Evolutionary conservation across 1,284 basidiomycete species (phyloP).

Genomic region (Trichosporon coremiiforme): DNA sequence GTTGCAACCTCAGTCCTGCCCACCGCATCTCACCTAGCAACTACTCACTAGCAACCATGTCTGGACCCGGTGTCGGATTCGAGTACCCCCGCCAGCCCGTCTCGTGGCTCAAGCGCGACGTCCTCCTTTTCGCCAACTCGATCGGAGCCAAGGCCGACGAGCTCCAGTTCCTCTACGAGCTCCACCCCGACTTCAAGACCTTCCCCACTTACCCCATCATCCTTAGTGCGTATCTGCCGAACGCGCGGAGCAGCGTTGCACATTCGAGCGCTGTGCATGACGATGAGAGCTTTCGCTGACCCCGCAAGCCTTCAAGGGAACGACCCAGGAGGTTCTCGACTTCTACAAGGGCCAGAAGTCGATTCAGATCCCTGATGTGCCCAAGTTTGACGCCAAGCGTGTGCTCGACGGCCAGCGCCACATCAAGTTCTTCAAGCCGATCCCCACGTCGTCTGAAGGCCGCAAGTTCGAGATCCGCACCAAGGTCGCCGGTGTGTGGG

Average conservation of each 20-base stretch:
- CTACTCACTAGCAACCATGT: conserved; percentile 14
- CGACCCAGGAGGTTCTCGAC: conserved; percentile 30
- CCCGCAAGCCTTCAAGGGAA: conserved; percentile 30
- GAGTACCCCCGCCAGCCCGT: conserved; percentile 27
- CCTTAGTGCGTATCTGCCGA: conserved; percentile 23
- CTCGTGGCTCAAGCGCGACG: conserved; percentile 31
- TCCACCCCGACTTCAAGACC: conserved; percentile 30
- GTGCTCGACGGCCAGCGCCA: conserved; percentile 33
- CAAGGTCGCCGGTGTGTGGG: conserved; percentile 32
- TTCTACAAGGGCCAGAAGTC: conserved; percentile 29
- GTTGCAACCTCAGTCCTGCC: background rate
- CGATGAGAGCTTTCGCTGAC: background rate
- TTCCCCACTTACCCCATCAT: conserved; percentile 34
- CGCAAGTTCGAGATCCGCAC: conserved; percentile 29
- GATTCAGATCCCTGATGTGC: conserved; percentile 27
- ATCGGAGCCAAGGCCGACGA: conserved; percentile 32
- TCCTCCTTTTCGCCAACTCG: conserved; percentile 34
- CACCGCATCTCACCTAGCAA: background rate
- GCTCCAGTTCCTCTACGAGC: conserved; percentile 34
- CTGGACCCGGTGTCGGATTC: conserved; percentile 28
- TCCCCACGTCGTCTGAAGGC: conserved; percentile 27
- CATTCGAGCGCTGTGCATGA: too few species aligned
- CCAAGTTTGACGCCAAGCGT: conserved; percentile 29
- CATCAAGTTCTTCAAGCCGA: conserved; percentile 30
- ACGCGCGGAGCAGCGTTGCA: background rate